A percentile compares a stretch with the other conserved stretches of the same genome.
phyloP scores from a whole-genome alignment of 495 filamentous ascomycete genomes.

The Podospora comata region DNA sequence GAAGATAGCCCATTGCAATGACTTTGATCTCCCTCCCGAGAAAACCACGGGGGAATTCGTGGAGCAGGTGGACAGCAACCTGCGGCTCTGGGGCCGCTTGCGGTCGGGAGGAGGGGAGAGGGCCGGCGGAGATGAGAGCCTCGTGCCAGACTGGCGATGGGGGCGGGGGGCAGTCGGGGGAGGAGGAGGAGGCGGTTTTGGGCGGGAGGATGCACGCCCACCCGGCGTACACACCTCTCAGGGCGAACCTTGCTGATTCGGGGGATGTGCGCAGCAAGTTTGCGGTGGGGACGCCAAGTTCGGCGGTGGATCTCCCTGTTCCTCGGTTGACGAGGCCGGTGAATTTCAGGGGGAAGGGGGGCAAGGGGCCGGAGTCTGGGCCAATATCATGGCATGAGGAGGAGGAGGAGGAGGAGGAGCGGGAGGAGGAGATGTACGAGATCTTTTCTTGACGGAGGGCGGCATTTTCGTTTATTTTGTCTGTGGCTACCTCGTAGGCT shows the following conservation, averaged over 20 bases:
- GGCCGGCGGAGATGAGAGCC: conserved; percentile 51
- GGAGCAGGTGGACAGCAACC: conserved; percentile 44
- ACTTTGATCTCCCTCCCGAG: conserved; percentile 44
- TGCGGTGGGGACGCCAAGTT: conserved; percentile 37
- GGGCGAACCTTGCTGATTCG: conserved; percentile 45
- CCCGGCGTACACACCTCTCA: conserved; percentile 61
- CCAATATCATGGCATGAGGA: conserved; percentile 5
- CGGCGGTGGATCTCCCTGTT: conserved; percentile 30
- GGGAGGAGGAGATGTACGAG: background rate
- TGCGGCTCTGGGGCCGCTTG: conserved; percentile 38
- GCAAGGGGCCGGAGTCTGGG: conserved; percentile 49
- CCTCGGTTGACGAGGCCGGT: conserved; percentile 40
- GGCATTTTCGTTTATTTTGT: conserved; percentile 25
- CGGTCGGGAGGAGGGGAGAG: conserved; percentile 37
- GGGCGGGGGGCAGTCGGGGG: background rate
- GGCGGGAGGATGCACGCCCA: conserved; percentile 49
- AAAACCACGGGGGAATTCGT: conserved; percentile 39
- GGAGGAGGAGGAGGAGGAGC: background rate
- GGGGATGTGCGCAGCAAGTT: conserved; percentile 44
- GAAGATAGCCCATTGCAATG: conserved; percentile 56
- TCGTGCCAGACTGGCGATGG: conserved; percentile 28
- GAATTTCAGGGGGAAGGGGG: conserved; percentile 59
- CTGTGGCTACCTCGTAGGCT: conserved; percentile 22
- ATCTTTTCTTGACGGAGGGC: background rate
- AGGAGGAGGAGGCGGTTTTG: background rate